Evolutionary conservation across 768 basidiomycete species (phyloP), one percentile per base, ranked within the genome.

Genomic region (Royoungia palumana): DNA sequence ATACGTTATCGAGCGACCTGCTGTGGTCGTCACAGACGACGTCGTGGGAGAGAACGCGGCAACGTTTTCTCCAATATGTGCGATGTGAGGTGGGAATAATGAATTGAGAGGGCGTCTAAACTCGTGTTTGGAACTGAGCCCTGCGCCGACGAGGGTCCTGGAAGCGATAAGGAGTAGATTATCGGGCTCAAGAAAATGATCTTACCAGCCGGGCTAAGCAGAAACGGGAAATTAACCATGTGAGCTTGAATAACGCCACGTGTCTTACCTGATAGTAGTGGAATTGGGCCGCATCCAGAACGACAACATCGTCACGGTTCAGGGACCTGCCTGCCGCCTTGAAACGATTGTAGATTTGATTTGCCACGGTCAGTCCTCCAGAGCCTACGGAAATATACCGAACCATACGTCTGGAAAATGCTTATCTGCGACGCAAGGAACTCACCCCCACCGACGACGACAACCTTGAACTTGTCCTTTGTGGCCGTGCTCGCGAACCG

Each of bases 141-240:
- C 95, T n/a, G 91, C 74, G 13, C 92, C 94, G 34, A 93, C 94
- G 35, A 96, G 80, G 1, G 94, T 95, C 93, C 90, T 91, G 41
- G 49, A 38, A 40, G 40, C 38, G 19, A 52, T 60, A n/a, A 50
- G 40, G 5, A 8, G 6, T 6, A 12, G 39, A 46, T 27, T 28
- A 42, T 39, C 36, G 30, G 20, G 32, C 24, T 12, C 5, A 41
- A 39, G 16, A n/a, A n/a, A 14, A 25, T 37, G 14, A 11, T 57
- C 73, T 60, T 67, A 90, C 90, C 94, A 97, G 70, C 94, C 95
- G 19, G 95, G 95, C 81, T 94, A 68, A 28, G 2, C 2, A 14
- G 42, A 32, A 27, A 14, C 35, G 16, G 20, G 14, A 30, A 13
- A 10, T 24, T 9, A n/a, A 21, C 6, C 2, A 11, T 32, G 37